Base-by-base conservation (phyloP, 345 rosid genomes). In the Tarenaya hassleriana region DNA sequence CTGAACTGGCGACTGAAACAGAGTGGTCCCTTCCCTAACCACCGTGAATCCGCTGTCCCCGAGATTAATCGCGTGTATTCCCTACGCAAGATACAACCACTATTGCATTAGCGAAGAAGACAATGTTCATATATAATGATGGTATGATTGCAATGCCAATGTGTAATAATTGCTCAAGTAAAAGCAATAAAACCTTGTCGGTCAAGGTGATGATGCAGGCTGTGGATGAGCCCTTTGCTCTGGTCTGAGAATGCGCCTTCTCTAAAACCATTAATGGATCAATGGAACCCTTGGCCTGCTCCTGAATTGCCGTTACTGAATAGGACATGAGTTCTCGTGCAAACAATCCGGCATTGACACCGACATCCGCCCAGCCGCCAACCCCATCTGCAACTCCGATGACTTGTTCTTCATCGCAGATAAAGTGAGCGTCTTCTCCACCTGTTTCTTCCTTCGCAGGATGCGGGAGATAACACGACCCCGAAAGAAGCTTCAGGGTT, bases 331-430 rank as follows among this genome's bases (percentile, higher is more conserved):
- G 86, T 59, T 88, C 90, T 61, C 90, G 85, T 41, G 98, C 71
- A 63, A 70, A 92, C 42, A 55, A 15, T 41, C 97, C 99, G 1
- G 99, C 66, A 68, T 92, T 78, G 57, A 92, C 61, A 49, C 97
- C 99, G 71, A 78, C 85, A 58, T 92, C 96, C 5, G 96, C 98
- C 98, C 98, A 92, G 47, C 98, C 98, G 19, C 98, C 98, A 47
- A 88, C 98, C 10, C 98, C 98, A 77, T 92, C 98, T 19, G 98
- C 98, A 63, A 92, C 86, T 48, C 98, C 98, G 32, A 92, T 69
- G 41, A 80, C 90, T 68, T 92, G 88, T 37, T 79, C 84, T 46
- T 79, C 82, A 24, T 41, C 59, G 55, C 94, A 83, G 50, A 92
- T 83, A 53, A 92, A 92, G 70, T 92, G 94, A 52, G 98, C 95